Conservation (phyloP, 2,329 filamentous ascomycete genomes). For the Fusarium verticillioides region DNA sequence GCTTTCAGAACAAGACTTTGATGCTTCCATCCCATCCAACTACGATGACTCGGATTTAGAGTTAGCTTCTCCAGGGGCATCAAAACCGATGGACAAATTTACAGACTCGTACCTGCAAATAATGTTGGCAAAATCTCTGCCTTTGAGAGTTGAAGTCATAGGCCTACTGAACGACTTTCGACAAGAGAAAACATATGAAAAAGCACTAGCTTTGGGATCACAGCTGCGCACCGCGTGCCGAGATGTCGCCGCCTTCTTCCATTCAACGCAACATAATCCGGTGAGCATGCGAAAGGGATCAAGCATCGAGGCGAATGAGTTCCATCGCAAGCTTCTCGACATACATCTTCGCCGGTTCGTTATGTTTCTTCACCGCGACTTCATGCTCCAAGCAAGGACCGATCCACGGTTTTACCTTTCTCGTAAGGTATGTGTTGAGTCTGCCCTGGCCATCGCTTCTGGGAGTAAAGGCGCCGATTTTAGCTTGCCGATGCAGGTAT, state of each 20-base stretch:
- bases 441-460: conserved; percentile 40
- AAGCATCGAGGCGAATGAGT: conserved; percentile 29
- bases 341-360: conserved; percentile 42
- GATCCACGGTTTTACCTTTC: conserved; percentile 43
- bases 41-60: conserved; percentile 40
- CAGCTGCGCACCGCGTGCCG: conserved; percentile 39
- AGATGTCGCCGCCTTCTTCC: conserved; percentile 40
- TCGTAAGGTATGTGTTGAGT: conserved; percentile 41
- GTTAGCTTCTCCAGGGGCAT: not conserved
- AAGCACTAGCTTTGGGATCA: conserved; percentile 30
- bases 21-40: conserved; percentile 35
- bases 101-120: conserved; percentile 42
- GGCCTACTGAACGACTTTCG: conserved; percentile 39
- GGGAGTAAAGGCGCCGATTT: conserved; percentile 29
- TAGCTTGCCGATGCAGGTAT: conserved; percentile 19
- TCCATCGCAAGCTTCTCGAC: conserved; percentile 41
- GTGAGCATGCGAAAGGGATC: not conserved
- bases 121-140: conserved; percentile 34
- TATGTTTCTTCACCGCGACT: conserved; percentile 44
- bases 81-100: conserved; percentile 14
- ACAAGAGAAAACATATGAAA: conserved; percentile 36
- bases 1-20: conserved; percentile 32
- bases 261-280: not conserved
- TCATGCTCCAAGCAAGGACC: conserved; percentile 40
- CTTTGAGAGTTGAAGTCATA: conserved; percentile 35